These are phyloP conservation scores for Globisporangium mamillatum DNA, from an alignment of 352 stramenopile genomes.

Conservation along the genomic window DNA sequence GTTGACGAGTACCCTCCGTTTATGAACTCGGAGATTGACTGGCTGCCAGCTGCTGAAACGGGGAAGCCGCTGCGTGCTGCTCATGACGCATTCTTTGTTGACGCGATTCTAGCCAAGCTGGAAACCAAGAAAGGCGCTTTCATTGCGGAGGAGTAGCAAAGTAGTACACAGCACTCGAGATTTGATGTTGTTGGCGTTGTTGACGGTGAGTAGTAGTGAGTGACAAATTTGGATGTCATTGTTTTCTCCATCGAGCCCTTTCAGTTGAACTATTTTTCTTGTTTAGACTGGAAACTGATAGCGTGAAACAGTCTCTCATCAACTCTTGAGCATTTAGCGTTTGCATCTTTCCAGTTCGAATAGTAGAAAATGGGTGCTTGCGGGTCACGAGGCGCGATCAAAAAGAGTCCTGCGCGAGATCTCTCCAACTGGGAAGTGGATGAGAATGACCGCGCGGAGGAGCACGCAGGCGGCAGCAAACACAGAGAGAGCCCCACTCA, in stretches of 20 bases:
- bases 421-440: conserved; percentile 52
- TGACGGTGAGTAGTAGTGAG: not conserved
- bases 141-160: not conserved
- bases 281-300: no score
- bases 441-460: not conserved
- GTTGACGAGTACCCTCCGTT: not conserved
- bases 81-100: not conserved
- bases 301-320: no score
- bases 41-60: not conserved
- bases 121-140: not conserved
- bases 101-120: not conserved
- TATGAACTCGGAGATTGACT: not conserved
- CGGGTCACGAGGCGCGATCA: conserved; percentile 28
- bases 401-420: conserved; percentile 18
- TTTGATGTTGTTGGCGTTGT: not conserved
- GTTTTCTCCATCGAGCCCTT: no score
- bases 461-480: not conserved
- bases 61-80: not conserved
- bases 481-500: not conserved
- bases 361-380: conserved; percentile 43
- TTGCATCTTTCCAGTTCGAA: not conserved
- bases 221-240: no score
- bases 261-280: no score
- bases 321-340: not conserved
- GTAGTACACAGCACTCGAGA: not conserved